Evolutionary conservation across 495 filamentous ascomycete genomes (phyloP), one percentile per base, ranked within the genome.

Genomic region (Haplographium delicatum): DNA sequence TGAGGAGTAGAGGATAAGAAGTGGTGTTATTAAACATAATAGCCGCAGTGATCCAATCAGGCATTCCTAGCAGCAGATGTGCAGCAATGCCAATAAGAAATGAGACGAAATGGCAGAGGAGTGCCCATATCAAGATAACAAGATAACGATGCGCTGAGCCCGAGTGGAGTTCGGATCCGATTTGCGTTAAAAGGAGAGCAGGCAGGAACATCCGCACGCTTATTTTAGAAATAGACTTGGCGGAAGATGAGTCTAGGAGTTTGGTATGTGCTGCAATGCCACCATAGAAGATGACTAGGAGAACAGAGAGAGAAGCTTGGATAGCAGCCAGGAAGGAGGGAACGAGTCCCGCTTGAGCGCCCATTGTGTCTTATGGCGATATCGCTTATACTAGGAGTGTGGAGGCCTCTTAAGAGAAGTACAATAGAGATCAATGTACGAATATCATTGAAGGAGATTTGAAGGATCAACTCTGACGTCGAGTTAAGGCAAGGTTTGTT

Each of bases 11-110:
- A 0, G 85, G 86, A 26, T 88, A 77, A 23, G 74, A 79, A 1
- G 82, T 86, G 0, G 86, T 87, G 58, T 89, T 91, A 68, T 88
- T 91, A 68, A 89, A 88, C 33, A 81, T 72, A 40, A 86, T 72
- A 1, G 83, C 81, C 0, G 81, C 79, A 0, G 79, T 80, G 11
- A 78, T 74, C 84, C 83, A 90, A 42, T 68, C 65, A 2, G 84
- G 86, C 27, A 89, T 57, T 4, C 47, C 51, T 2, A 61, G 27
- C 1, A 54, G 23, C 1, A 68, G 18, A 71, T 67, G 73, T 0
- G 66, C 52, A 2, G 68, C 39, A 27, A 67, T 63, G 1, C 77
- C 81, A 18, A 86, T 55, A 0, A 59, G 51, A 39, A 85, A 76
- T 2, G 80, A 85, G 2, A 71, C 31, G 24, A 72, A 22, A 24